Base-by-base conservation (phyloP, 208 protist genomes). In the Trypanosoma theileri region DNA sequence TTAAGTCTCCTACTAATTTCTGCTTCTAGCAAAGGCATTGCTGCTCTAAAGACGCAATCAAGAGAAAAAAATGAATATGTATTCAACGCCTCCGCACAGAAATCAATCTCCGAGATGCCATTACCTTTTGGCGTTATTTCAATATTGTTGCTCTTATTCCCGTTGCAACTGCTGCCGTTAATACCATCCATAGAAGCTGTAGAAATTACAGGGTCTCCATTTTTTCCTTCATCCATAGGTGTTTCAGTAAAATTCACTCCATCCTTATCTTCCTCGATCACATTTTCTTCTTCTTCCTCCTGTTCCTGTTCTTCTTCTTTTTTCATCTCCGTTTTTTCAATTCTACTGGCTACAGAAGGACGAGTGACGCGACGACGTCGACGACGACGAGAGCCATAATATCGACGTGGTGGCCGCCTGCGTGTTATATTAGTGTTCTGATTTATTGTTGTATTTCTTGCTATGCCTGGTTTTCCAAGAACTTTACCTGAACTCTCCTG, bases 341-440 rank as follows among this genome's bases (percentile, higher is more conserved):
- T 10, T 44, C 2, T 6, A 40, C 56, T 19, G 22, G 17, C 11
- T 31, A 19, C 7, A 19, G 3, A 14, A 4, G 19, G n/a, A 6
- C n/a, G 1, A 45, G 28, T 35, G 28, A 9, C 4, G 41, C 69
- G 70, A 9, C 74, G 74, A 9, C 74, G 74, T 0, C 79, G 70
- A n/a, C 70, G 75, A 16, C 81, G 71, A 13, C 81, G 72, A 31
- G 65, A 54, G 62, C 67, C 71, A 44, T 77, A 79, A 48, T 60
- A 74, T 26, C 59, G 56, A 58, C 56, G 48, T 44, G 53, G 16
- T 6, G 60, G 55, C 28, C 69, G 64, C 28, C 46, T 58, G 31
- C 19, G 13, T 41, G 48, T 22, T 22, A 58, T 50, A 7, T 57
- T 50, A 6, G n/a, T 17, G 4, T 8, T 9, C 21, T 35, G n/a